Conservation (phyloP, 805 yeast genomes). For the Candida insectalens region DNA sequence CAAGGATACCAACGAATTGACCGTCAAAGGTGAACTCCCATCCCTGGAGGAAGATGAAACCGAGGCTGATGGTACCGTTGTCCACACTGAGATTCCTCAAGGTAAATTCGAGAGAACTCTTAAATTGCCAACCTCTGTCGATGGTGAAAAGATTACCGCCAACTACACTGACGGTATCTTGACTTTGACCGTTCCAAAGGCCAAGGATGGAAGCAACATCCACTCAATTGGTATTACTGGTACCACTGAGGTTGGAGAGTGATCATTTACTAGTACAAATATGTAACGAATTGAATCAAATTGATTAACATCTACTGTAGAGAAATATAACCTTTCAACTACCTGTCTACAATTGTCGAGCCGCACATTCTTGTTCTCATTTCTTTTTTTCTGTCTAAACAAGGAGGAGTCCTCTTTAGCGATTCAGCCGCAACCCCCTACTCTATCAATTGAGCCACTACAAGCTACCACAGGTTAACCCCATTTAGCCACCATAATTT, state of each 20-base stretch:
- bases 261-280: not conserved
- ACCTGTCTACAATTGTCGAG: too few species aligned
- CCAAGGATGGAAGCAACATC: constrained; percentile 11
- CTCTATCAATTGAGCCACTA: too few species aligned
- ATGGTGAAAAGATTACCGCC: constrained; percentile 35
- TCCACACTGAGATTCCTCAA: constrained; percentile 4
- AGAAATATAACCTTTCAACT: too few species aligned
- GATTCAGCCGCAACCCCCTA: too few species aligned
- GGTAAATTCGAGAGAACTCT: constrained; percentile 14
- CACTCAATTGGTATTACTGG: constrained; percentile 14
- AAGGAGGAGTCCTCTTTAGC: too few species aligned
- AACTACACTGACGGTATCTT: constrained; percentile 36
- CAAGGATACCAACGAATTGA: constrained; percentile 31
- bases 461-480: too few species aligned
- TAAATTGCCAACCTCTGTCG: constrained; percentile 31
- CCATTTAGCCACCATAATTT: too few species aligned
- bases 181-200: constrained; percentile 31
- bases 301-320: not conserved
- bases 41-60: constrained; percentile 26
- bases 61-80: too few species aligned
- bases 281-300: not conserved
- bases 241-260: not conserved
- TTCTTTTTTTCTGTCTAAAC: too few species aligned
- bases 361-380: too few species aligned
- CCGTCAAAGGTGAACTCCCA: constrained; percentile 1